Base-by-base conservation (phyloP, 164 flowering plant genomes). In the Magnolia changhungtana region DNA sequence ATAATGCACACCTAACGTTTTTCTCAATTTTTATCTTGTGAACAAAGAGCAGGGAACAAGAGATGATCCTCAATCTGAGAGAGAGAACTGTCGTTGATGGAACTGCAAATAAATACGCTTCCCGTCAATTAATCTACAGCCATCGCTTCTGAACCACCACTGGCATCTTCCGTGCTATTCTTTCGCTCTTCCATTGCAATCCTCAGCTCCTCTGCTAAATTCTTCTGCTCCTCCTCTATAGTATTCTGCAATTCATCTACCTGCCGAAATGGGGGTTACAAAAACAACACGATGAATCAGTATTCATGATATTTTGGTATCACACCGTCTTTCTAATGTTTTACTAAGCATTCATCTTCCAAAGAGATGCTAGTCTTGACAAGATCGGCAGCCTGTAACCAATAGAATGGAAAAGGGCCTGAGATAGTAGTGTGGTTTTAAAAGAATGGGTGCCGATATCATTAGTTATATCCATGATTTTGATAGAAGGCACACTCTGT, bases 231-330 rank as follows among this genome's bases (percentile, higher is more conserved):
- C 50, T 90, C 98, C 81, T 95, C 99, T 77, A 96, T 92, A 29
- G 95, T 92, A 69, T 83, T 91, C 84, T 96, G 99, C 82, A 96
- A 82, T 84, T 96, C 99, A 86, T 96, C 99, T 71, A 96, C 99
- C 99, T 96, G 90, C 67, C 73, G 49, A 80, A 73, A 71, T 18
- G n/a, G 37, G 81, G 37, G 50, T 16, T 29, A 16, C 8, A 27
- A 68, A 23, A 68, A 31, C n/a, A 37, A 29, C 29, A 68, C 13
- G 72, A 21, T 11, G 18, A 55, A 64, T 50, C 55, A 24, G 9
- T 27, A 70, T 45, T 49, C 27, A 9, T 18, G 23, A 72, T 14
- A 55, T 59, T 31, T 24, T 14, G 20, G 14, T 58, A 8, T 23
- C 10, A 72, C 19, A 49, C 50, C 18, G 7, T 50, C 10, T 24